Evolutionary conservation across 1,284 basidiomycete genomes (phyloP), one percentile per base, ranked within the genome.

Genomic region (Melampsora americana): DNA sequence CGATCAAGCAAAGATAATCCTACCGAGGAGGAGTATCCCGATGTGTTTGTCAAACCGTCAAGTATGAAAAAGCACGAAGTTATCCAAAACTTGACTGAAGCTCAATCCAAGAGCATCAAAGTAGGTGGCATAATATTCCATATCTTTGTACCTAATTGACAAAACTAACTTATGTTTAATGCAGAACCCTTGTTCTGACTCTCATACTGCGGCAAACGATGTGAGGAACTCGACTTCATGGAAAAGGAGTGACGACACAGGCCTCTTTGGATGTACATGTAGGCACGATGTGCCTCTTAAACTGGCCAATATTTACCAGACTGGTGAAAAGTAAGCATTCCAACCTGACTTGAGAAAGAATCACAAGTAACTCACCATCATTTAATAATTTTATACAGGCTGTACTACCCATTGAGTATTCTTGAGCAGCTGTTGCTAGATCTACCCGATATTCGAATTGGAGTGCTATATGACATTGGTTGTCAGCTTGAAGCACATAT

Each of bases 401-500:
- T 66, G 23, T 66, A 66, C 18, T 66, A 66, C 46, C 65, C 44
- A 16, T 16, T 66, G 20, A 44, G 30, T n/a, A 66, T 66, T 1
- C 20, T 66, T 7, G 30, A 28, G 14, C 5, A 44, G 11, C 20
- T 44, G 30, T 48, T 66, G 5, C 3, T 44, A 14, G 32, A 66
- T 39, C 42, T 66, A 20, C 65, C 65, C 20, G 39, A 48, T 1
- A 18, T 26, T 5, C 39, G 26, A 16, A 46, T 66, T 44, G 35
- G 65, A 23, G 39, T 66, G 32, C n/a, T 66, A 14, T 66, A 66
- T 48, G 66, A 67, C 30, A 39, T 50, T 67, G 35, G 35, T 6
- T 67, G 66, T 48, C 66, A 67, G 6, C 44, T 67, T 23, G 66
- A 67, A 26, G 28, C 66, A n/a, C 66, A 67, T 48, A 23, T 67